Base-by-base conservation (phyloP, 257 asterid species). In the Voacanga thouarsii region DNA sequence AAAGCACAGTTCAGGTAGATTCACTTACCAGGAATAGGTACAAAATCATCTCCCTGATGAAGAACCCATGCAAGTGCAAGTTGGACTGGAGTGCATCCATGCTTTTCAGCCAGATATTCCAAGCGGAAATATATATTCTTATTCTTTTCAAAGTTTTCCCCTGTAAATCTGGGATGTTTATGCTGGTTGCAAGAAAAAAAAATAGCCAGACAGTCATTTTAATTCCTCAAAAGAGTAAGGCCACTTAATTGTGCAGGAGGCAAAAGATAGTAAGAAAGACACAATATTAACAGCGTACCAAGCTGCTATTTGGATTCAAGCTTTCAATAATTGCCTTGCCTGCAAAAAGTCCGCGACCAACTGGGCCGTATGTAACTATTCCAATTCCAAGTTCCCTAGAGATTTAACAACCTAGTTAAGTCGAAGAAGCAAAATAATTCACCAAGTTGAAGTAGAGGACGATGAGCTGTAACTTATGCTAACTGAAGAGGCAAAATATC, bases 381-480 rank as follows among this genome's bases (percentile, higher is more conserved):
- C 92, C 92, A n/a, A 90, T 90, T 66, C 91, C 95, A 75, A 90
- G 91, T 77, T 88, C 89, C 87, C 92, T 90, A 53, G 30, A 5
- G 24, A 67, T 33, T 67, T 37, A 67, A 33, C n/a, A 67, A 67
- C 5, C 7, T 51, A 30, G 47, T 9, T 6, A n/a, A 50, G 56
- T 26, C 7, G 39, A 63, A 63, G n/a, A 75, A 75, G 19, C 37
- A 64, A 64, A 10, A 64, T 33, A 64, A 11, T 64, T n/a, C 5
- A 41, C 4, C 33, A n/a, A 67, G 72, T 37, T 33, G 47, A 23
- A 67, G 50, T 30, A 66, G 44, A 66, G 39, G 23, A 37, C 3
- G 45, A 37, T 33, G 12, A 39, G 23, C 47, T 37, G 72, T 28
- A 23, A 15, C 50, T 10, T 33, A 26, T 7, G 63, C 7, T 56